Evolutionary conservation across 371 early-diverging fungal genomes (phyloP), one percentile per base, ranked within the genome.

Genomic region (Thermomucor indicae-seudaticae): DNA sequence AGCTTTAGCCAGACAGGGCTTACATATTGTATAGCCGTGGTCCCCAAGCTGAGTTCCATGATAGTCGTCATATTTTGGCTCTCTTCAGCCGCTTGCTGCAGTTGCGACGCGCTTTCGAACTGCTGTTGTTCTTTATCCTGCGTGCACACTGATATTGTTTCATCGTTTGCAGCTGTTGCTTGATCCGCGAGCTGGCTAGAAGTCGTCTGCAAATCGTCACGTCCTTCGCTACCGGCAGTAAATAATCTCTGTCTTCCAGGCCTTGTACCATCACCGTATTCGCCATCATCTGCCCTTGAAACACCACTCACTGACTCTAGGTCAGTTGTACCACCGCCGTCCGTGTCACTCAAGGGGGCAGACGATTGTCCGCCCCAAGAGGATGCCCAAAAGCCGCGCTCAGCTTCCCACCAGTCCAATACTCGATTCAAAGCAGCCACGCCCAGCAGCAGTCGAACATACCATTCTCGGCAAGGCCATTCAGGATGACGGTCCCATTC

Each of bases 321-420:
- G 51, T 60, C 55, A 5, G 45, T 49, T 0, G 53, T 34, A 24
- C 43, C 22, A 24, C 51, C 50, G 1, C 47, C 38, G 17, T 53
- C 53, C 14, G 48, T 51, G 41, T 57, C 57, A n/a, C 57, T 51
- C 34, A 44, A 19, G 6, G 47, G 20, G 27, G 60, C 27, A 10
- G 51, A 25, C 37, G 49, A 42, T 2, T 4, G 51, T 25, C 22
- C 49, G 38, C 4, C 45, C 35, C 41, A 45, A 14, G 65, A 50
- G 1, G 52, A 49, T 12, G 70, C 43, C 71, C 75, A 75, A 30
- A 71, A 71, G 4, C 60, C 73, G 6, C 76, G 64, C 34, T 79
- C 80, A 0, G 75, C 79, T 42, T 80, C 78, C 80, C 81, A 81
- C 80, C 80, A 83, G 51, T 80, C 78, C 19, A 83, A 60, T 0